These are phyloP conservation scores for Fusarium bactridioides DNA, from an alignment of 2,329 filamentous ascomycete species.

Conservation along the genomic window DNA sequence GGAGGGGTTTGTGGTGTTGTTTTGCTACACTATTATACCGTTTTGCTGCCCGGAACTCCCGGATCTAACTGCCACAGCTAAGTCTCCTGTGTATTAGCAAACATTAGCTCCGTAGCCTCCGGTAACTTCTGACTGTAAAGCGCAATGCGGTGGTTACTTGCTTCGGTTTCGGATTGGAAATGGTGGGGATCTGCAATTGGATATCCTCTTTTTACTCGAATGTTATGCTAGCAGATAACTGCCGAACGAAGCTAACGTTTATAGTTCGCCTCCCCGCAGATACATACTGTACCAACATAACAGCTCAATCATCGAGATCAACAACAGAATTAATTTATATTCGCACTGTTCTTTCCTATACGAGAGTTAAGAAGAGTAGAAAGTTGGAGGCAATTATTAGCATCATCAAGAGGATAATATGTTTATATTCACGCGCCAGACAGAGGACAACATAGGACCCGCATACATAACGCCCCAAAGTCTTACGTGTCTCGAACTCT, in stretches of 20 bases:
- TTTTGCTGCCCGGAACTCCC: not conserved
- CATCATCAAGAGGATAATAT: too few relatives aligned
- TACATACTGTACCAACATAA: rapidly evolving
- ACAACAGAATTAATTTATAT: too few relatives aligned
- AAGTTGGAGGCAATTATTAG: rapidly evolving
- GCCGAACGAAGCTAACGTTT: not conserved
- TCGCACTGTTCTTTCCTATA: rapidly evolving
- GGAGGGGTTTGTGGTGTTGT: not conserved
- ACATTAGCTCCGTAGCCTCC: not conserved
- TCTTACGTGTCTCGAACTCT: rapidly evolving
- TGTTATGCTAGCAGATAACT: not conserved
- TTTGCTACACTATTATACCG: rapidly evolving
- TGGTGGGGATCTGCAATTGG: not conserved
- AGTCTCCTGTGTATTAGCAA: rapidly evolving
- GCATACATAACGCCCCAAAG: too few relatives aligned
- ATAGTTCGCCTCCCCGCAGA: rapidly evolving
- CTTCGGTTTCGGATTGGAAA: not conserved
- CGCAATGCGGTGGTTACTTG: rapidly evolving
- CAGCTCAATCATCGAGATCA: rapidly evolving
- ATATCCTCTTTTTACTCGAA: not conserved
- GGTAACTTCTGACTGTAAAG: not conserved
- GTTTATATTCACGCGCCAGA: too few relatives aligned
- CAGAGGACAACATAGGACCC: rapidly evolving
- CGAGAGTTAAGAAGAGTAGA: too few relatives aligned
- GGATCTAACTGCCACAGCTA: rapidly evolving